Evolutionary conservation across 2,329 filamentous ascomycete genomes (phyloP), one percentile per base, ranked within the genome.

Genomic region (Botrytis fabae): DNA sequence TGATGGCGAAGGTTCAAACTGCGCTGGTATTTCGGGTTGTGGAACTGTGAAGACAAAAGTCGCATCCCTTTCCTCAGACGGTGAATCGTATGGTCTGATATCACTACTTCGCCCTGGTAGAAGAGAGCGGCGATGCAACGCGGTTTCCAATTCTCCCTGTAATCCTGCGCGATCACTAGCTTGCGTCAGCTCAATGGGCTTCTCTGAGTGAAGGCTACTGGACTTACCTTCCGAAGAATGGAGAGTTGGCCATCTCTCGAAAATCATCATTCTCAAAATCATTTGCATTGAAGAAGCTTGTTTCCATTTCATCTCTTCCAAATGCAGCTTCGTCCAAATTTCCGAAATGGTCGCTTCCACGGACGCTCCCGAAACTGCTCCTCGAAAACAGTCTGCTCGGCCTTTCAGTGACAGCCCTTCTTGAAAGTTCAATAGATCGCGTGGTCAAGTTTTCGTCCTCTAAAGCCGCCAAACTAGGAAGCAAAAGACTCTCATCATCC

Each of bases 391-490:
- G 81, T 5, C 82, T 82, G 5, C 81, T 78, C 0, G 84, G 83
- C 64, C 83, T 81, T 73, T 89, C 86, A 70, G 82, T 86, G 54
- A 82, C 78, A 25, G 85, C 85, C 66, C 89, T 83, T 42, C 89
- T 84, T 12, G 88, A 86, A 66, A 90, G 78, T 80, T 91, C 90
- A 42, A 91, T 85, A 2, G 89, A 90, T 74, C 86, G 85, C 59
- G 86, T 80, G 0, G 89, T 91, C 74, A 85, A 85, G 75, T 90
- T 86, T 60, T 89, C 87, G 40, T 90, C 87, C 71, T 90, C 88
- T 38, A 91, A 78, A 0, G 77, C 76, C 46, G 86, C 85, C 68
- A 87, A 85, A 69, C 83, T 84, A 46, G 89, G 89, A 14, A 87
- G 87, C 72, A 89, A 77, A 35, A 87, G 83, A 25, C 85, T 83